Evolutionary conservation across 2,329 filamentous ascomycete genomes (phyloP).

Genomic region (Aureobasidium sp.): DNA sequence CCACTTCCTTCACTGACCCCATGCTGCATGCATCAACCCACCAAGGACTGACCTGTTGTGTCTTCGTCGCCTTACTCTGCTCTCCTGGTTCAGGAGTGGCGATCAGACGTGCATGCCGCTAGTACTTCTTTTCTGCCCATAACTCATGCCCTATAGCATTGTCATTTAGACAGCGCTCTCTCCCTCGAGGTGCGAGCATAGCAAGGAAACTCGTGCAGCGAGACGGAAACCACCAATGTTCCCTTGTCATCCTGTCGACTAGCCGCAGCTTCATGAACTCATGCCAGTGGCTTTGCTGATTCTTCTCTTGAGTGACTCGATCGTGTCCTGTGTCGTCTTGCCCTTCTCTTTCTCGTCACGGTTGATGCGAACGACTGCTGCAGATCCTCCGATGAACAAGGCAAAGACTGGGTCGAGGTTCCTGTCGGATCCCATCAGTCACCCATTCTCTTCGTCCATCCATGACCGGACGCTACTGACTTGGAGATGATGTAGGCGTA

Average conservation of each 20-base stretch:
- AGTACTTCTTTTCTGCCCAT: neutral
- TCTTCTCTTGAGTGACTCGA: constrained; percentile 34
- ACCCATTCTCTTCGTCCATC: neutral
- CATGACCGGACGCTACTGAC: constrained; percentile 21
- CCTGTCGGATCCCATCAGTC: constrained; percentile 22
- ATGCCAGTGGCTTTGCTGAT: constrained; percentile 22
- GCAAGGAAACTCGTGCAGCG: neutral
- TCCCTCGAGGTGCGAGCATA: neutral
- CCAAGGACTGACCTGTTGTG: neutral
- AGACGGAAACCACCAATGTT: too few species aligned
- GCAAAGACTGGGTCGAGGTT: constrained; percentile 42
- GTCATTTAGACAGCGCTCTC: neutral
- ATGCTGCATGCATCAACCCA: neutral
- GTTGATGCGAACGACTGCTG: constrained; percentile 32
- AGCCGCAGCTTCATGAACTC: neutral
- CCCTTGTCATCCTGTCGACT: neutral
- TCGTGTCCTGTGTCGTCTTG: constrained; percentile 28
- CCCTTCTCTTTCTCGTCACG: constrained; percentile 42
- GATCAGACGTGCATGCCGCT: neutral
- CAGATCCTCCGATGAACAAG: constrained; percentile 37
- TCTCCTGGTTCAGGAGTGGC: neutral
- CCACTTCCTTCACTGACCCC: neutral
- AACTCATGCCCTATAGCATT: neutral
- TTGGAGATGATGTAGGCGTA: constrained; percentile 37
- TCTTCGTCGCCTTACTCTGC: neutral